Evolutionary conservation across 2,329 filamentous ascomycete genomes (phyloP), one percentile per base, ranked within the genome.

Genomic region (Bimuria novae-zelandiae): DNA sequence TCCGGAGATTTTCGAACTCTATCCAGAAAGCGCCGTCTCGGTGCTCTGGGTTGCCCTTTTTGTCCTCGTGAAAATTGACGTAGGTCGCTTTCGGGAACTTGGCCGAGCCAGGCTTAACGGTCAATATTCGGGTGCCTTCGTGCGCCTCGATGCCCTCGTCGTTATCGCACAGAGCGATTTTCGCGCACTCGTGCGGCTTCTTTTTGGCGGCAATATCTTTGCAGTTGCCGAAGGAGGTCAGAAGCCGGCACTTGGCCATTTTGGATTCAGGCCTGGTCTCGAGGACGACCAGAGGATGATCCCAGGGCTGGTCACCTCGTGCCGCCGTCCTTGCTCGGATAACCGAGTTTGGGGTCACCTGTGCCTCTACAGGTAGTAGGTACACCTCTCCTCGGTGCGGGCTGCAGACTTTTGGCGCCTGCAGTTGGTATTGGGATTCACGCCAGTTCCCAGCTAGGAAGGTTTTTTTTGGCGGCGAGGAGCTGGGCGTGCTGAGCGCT

Each of bases 21-120:
- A 68, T 57, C 2, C 36, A 8, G 32, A 57, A 55, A 3, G 54
- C 30, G n/a, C 25, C 40, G 16, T 43, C 40, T 2, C 16, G n/a
- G n/a, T n/a, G n/a, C n/a, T n/a, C n/a, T n/a, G n/a, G n/a, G n/a
- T n/a, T n/a, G n/a, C n/a, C n/a, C n/a, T n/a, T 11, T 1, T 41
- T 22, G 12, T 57, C 51, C 0, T 12, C 21, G 2, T 48, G 52
- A 35, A 64, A 51, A 32, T 67, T 67, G 45, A 68, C 39, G 37
- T 60, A 67, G 21, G 57, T 61, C 11, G 55, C 49, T 41, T 56
- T 63, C 11, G 7, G 12, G 40, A 65, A 65, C 12, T 25, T 48
- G 19, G 29, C 54, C 7, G 61, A 64, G 17, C 43, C 55, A 19
- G 53, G 12, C 7, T 27, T 40, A 22, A 64, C 21, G 7, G 37